These are phyloP conservation scores for Rhynchospora breviuscula DNA, from an alignment of 176 grass and related monocot species.

Conservation along the genomic window DNA sequence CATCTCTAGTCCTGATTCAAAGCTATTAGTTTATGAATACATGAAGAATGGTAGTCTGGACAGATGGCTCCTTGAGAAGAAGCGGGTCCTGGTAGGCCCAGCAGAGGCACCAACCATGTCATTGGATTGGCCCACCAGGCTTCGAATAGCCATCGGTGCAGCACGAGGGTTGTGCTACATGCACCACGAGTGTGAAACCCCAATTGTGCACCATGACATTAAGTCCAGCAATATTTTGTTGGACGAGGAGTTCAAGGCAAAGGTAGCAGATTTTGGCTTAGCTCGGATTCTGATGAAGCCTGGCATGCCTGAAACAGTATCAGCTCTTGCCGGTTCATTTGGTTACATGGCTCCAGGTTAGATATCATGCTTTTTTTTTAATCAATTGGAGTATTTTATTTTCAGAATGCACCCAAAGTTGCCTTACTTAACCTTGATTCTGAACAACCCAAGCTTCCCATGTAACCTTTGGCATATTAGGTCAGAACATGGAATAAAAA, in stretches of 20 bases:
- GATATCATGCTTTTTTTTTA: not conserved
- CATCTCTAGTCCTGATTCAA: slow-evolving; percentile 51
- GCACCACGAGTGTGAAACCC: slow-evolving; percentile 68
- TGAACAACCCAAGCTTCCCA: not conserved
- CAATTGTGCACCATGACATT: slow-evolving; percentile 75
- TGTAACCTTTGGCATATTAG: not conserved
- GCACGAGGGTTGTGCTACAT: slow-evolving; percentile 70
- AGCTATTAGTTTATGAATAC: slow-evolving; percentile 89
- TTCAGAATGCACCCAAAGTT: not conserved
- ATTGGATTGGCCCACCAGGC: slow-evolving; percentile 59
- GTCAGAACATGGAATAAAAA: not conserved
- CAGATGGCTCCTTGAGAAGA: slow-evolving; percentile 50
- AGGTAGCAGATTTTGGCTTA: slow-evolving; percentile 77
- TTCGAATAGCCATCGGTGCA: slow-evolving; percentile 52
- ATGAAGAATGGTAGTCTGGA: slow-evolving; percentile 76
- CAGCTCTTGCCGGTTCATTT: slow-evolving; percentile 59
- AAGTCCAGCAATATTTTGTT: slow-evolving; percentile 87
- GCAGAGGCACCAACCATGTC: not conserved
- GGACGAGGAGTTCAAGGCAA: slow-evolving; percentile 54
- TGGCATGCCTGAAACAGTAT: slow-evolving; percentile 41
- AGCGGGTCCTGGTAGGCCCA: slow-evolving; percentile 4
- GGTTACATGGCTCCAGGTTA: slow-evolving; percentile 96
- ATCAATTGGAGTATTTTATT: not conserved
- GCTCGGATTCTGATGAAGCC: slow-evolving; percentile 58
- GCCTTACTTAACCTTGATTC: not conserved